Evolutionary conservation across 208 protist species (phyloP).

Genomic region (Acanthamoeba royreba): DNA sequence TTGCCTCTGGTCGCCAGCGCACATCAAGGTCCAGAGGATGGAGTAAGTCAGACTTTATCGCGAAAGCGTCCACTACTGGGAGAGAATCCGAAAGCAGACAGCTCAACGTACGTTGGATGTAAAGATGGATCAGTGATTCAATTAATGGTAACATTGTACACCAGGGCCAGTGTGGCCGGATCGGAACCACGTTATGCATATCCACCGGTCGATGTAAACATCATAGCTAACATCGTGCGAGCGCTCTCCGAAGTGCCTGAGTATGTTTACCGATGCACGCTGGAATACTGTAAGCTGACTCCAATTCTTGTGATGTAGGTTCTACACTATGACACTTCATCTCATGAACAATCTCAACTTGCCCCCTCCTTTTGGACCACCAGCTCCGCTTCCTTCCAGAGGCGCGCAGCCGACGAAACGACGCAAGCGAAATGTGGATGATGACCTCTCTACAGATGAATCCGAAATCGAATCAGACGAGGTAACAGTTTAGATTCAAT

Average conservation of each 20-base stretch:
- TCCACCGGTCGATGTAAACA: neutral
- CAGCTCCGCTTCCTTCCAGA: neutral
- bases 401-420: neutral
- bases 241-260: neutral
- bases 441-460: neutral
- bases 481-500: neutral
- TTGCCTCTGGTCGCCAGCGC: too few relatives aligned
- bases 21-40: too few relatives aligned
- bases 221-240: neutral
- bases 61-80: too few relatives aligned
- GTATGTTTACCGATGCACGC: neutral
- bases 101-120: too few relatives aligned
- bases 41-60: too few relatives aligned
- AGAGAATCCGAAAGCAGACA: too few relatives aligned
- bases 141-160: neutral
- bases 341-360: slow-evolving; percentile 41
- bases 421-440: neutral
- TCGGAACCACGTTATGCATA: neutral
- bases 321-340: slow-evolving; percentile 17
- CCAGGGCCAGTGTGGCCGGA: neutral
- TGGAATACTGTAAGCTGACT: neutral
- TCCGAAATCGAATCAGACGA: neutral
- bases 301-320: neutral
- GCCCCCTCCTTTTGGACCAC: neutral
- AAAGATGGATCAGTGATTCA: neutral